Evolutionary conservation across 495 filamentous ascomycete species (phyloP), one percentile per base, ranked within the genome.

Genomic region (Hypomontagnella submonticulosa): DNA sequence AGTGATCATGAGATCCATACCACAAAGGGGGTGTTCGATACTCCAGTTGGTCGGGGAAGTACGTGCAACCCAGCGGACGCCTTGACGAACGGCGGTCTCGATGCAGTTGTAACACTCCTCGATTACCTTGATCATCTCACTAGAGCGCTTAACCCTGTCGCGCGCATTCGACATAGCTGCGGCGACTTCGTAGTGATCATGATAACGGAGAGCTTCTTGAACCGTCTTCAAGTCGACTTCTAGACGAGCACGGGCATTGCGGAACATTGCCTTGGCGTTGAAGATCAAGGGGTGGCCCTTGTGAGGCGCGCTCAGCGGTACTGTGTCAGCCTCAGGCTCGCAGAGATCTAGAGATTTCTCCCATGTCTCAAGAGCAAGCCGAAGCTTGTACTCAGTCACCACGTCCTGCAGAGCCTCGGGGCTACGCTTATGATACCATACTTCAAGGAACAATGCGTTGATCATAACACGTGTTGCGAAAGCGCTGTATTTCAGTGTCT

Each of bases 41-140:
- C 95, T 99, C 95, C 95, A 99, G 81, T 99, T 98, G 51, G 95
- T 96, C 47, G 95, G 92, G 53, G 92, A 96, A 18, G 93, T 97
- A 71, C 93, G 87, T 5, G 96, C 95, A 46, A 99, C 94, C 95
- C 95, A 98, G 75, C 95, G 93, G 70, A 99, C 96, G 63, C 93
- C 95, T 73, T 96, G 92, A 52, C 91, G 76, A 41, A 96, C 95
- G 4, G 95, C 94, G 54, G 96, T 96, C 77, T 98, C 94, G 74
- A 99, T 93, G 81, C 93, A 98, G 77, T 97, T 92, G 77, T 94
- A 97, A 78, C 96, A 98, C 74, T 96, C 92, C 71, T 97, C 89
- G 46, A 98, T 96, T 69, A 99, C 93, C 78, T 96, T 96, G 81
- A 96, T 91, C 95, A 99, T 98, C 77, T 97, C 93, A 73, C 89